Evolutionary conservation across 306 rosid genomes (phyloP).

Genomic region (Heteromeles arbutifolia): DNA sequence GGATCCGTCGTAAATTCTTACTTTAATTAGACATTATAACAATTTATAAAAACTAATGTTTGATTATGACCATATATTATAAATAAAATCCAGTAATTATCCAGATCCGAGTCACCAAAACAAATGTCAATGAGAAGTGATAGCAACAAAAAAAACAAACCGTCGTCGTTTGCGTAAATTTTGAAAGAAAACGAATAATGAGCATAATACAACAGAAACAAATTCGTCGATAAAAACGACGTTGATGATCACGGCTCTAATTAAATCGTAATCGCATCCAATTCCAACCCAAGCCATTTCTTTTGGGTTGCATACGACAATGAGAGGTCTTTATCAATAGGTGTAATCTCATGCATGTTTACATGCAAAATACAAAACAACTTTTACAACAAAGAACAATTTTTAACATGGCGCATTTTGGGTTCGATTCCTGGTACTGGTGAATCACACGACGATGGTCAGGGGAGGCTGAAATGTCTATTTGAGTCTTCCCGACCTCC

Average conservation of each 20-base stretch:
- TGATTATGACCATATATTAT: background rate
- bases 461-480: fast-evolving
- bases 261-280: background rate
- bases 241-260: background rate
- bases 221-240: background rate
- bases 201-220: background rate
- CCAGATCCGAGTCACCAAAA: background rate
- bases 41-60: background rate
- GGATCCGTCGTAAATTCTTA: background rate
- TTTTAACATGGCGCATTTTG: no score
- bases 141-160: background rate
- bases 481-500: fast-evolving
- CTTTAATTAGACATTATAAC: background rate
- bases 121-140: background rate
- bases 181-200: background rate
- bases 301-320: background rate
- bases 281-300: background rate
- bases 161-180: background rate
- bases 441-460: no score
- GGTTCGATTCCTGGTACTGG: fast-evolving
- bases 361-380: background rate
- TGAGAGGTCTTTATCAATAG: background rate
- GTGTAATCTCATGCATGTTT: background rate
- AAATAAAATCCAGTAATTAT: background rate
- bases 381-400: no score